Evolutionary conservation across 1,139 yeast genomes (phyloP).

Genomic region (Taphrina pruni): DNA sequence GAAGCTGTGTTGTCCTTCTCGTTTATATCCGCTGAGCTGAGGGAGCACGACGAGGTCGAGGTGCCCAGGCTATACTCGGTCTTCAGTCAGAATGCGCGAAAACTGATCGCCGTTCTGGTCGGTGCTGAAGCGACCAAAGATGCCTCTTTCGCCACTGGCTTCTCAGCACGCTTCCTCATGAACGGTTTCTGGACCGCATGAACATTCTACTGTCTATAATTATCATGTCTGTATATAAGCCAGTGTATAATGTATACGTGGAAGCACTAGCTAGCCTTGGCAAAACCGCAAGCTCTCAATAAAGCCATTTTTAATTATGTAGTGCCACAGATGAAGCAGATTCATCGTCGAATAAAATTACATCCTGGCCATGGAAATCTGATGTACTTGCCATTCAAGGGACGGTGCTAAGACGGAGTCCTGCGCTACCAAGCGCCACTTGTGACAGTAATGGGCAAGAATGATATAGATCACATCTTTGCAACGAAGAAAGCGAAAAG

Average conservation of each 20-base stretch:
- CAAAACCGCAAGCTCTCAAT: not conserved
- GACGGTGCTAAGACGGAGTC: too few relatives aligned
- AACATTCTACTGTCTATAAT: not conserved
- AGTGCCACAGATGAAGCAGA: not conserved
- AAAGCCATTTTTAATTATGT: not conserved
- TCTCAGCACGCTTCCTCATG: constrained; percentile 17
- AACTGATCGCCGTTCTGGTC: constrained; percentile 10
- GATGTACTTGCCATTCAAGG: too few relatives aligned
- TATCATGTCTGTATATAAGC: not conserved
- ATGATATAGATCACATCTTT: constrained; percentile 41
- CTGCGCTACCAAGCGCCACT: too few relatives aligned
- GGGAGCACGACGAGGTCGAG: constrained; percentile 3
- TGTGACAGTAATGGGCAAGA: constrained; percentile 5
- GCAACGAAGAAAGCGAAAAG: constrained; percentile 27
- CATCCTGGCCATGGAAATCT: too few relatives aligned
- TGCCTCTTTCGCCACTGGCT: constrained; percentile 21
- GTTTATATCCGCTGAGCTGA: not conserved
- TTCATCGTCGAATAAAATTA: too few relatives aligned
- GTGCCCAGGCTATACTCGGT: not conserved
- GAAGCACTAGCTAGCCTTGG: constrained; percentile 3
- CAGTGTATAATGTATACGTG: not conserved
- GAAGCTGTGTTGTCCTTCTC: constrained; percentile 10
- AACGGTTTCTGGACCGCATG: constrained; percentile 14
- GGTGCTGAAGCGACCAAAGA: constrained; percentile 18
- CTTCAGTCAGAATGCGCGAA: constrained; percentile 6